Base-by-base conservation (phyloP, 2,329 filamentous ascomycete species). In the Thelonectria rubi region DNA sequence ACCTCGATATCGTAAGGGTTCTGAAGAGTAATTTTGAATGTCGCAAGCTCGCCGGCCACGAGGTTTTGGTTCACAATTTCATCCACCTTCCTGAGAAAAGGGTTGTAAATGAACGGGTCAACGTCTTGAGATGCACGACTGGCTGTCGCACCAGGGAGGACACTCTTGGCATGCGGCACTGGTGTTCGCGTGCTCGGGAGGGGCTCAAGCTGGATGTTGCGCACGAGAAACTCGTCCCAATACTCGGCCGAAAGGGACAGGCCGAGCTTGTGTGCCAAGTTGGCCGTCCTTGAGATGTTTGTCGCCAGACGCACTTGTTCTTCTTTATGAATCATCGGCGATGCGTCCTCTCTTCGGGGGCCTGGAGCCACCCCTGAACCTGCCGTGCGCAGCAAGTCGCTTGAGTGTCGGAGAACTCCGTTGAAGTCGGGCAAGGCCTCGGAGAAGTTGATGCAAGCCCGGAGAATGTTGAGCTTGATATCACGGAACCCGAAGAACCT, bases 1-100 rank as follows among this genome's bases (percentile, higher is more conserved):
- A 99, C 80, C 64, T 97, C 93, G 66, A 98, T 90, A 62, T 98
- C 94, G 69, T 93, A 97, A 0, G 94, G 93, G 69, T 99, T 99
- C 73, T 98, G 95, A 17, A 99, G 81, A 2, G 91, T 93, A 30
- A 98, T 84, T 68, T 86, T 86, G 76, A 97, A 97, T 4, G 85
- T 88, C 2, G 91, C 89, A 60, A 86, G 79, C 75, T 98, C 94
- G 15, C 88, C 89, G 5, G 92, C 88, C 18, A 98, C 91, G 30
- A 97, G 81, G 1, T 93, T 85, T 60, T 93, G 88, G 12, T 85
- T 80, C 2, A 83, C 81, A 21, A 84, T 83, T 53, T 89, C 83
- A 43, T 87, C 84, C 0, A 83, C 78, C 55, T 84, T 84, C 76
- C 93, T 93, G 18, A 93, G 79, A 72, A 97, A 98, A 0, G 95